Evolutionary conservation across 1,284 basidiomycete species (phyloP).

Genomic region (Gymnopus androsaceus): DNA sequence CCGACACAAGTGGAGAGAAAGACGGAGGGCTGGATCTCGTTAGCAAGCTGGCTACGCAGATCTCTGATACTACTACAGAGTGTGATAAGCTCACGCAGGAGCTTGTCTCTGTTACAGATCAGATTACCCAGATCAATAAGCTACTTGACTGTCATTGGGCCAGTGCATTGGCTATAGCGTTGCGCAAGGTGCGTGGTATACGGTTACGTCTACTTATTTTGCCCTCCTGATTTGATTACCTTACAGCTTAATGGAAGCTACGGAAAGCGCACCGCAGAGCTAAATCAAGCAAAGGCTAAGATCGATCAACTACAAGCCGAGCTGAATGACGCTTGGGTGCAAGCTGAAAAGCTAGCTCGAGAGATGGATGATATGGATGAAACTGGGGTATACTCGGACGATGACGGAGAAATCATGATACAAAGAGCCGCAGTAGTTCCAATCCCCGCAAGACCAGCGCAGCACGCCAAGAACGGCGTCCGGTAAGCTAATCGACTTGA

Average conservation of each 20-base stretch:
- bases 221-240: constrained; percentile 11
- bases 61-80: constrained; percentile 58
- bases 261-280: constrained; percentile 60
- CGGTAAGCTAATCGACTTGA: constrained; percentile 3
- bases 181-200: constrained; percentile 56
- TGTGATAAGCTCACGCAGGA: constrained; percentile 61
- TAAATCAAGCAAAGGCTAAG: constrained; percentile 46
- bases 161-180: constrained; percentile 71
- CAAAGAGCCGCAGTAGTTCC: constrained; percentile 46
- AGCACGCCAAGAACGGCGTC: constrained; percentile 20
- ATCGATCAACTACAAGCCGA: constrained; percentile 64
- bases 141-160: constrained; percentile 67
- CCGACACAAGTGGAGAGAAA: constrained; percentile 27
- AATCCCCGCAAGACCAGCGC: constrained; percentile 30
- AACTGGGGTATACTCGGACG: constrained; percentile 25
- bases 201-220: no score
- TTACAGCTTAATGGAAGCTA: constrained; percentile 66
- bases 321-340: constrained; percentile 78
- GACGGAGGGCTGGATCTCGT: constrained; percentile 33
- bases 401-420: constrained; percentile 40
- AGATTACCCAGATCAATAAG: constrained; percentile 60
- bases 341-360: constrained; percentile 68
- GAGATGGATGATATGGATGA: constrained; percentile 61
- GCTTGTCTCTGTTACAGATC: constrained; percentile 59
- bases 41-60: constrained; percentile 50